Evolutionary conservation across 139 green algal species (phyloP).

Genomic region (Asterochloris erici): DNA sequence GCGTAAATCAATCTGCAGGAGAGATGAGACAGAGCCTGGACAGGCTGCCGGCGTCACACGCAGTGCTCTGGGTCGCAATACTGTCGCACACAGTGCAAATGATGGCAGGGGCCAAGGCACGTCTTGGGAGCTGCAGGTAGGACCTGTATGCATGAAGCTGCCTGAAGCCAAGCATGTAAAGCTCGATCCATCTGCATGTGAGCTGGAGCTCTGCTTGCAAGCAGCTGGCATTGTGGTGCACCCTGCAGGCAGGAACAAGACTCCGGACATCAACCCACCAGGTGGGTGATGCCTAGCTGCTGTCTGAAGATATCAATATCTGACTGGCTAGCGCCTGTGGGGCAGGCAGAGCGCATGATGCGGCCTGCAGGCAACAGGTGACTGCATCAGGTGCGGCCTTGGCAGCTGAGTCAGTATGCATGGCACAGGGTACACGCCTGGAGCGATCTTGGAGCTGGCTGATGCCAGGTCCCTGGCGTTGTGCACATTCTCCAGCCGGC

Average conservation of each 20-base stretch:
- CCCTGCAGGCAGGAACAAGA: too few relatives aligned
- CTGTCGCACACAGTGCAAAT: too few relatives aligned
- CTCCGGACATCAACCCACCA: neutral
- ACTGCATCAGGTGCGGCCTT: neutral
- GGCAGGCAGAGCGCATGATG: slow-evolving; percentile 19
- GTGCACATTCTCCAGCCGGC: slow-evolving; percentile 18
- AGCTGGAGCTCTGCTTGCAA: too few relatives aligned
- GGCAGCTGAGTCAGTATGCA: too few relatives aligned
- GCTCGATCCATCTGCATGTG: too few relatives aligned
- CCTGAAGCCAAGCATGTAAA: too few relatives aligned
- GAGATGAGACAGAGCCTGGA: neutral
- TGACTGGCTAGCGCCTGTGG: neutral
- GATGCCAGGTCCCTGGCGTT: slow-evolving; percentile 23
- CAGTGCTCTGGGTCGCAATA: too few relatives aligned
- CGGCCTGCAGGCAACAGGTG: neutral
- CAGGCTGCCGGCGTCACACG: too few relatives aligned
- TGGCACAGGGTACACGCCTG: neutral
- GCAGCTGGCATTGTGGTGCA: too few relatives aligned
- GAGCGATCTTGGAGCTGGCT: slow-evolving; percentile 10
- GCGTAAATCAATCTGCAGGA: slow-evolving; percentile 23
- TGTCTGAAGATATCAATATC: slow-evolving; percentile 10
- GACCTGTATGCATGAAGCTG: too few relatives aligned
- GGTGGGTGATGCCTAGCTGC: slow-evolving; percentile 8
- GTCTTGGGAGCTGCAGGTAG: too few relatives aligned
- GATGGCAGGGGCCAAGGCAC: too few relatives aligned